Evolutionary conservation across 345 rosid genomes (phyloP).

Genomic region (Heritiera fomes): DNA sequence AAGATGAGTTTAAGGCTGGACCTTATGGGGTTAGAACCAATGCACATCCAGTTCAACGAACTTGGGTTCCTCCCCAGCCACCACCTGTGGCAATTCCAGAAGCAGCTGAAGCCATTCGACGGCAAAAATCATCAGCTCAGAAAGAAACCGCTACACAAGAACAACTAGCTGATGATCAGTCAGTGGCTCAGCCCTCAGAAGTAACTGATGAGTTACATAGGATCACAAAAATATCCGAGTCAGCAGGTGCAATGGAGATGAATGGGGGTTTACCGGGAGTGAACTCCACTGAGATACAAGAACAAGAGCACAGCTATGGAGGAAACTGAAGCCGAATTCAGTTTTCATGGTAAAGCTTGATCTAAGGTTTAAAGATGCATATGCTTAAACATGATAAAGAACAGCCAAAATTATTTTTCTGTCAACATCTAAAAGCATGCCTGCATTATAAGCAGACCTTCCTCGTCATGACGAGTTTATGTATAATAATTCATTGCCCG

Average conservation of each 20-base stretch:
- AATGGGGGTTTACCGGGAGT: constrained; percentile 39
- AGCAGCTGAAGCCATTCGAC: constrained; percentile 94
- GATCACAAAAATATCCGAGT: constrained; percentile 70
- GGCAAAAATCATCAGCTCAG: constrained; percentile 60
- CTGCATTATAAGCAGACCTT: neutral
- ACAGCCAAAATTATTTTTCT: too few species aligned
- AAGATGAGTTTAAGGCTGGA: constrained; percentile 42
- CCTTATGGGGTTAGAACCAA: constrained; percentile 39
- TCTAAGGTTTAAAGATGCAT: neutral
- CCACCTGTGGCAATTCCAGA: constrained; percentile 92
- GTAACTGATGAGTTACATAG: constrained; percentile 60
- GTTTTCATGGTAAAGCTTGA: constrained; percentile 1
- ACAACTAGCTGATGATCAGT: constrained; percentile 46
- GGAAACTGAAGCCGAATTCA: constrained; percentile 31
- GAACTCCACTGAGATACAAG: constrained; percentile 55
- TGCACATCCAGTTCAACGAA: constrained; percentile 56
- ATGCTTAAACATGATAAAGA: neutral
- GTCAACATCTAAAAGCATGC: too few species aligned
- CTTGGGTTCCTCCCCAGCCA: constrained; percentile 96
- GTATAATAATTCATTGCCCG: neutral
- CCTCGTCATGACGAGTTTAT: too few species aligned
- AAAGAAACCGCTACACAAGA: constrained; percentile 41
- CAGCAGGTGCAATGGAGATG: constrained; percentile 44
- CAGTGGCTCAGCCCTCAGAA: constrained; percentile 36
- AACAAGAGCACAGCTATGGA: constrained; percentile 42